Conservation (phyloP, 192 early-diverging fungal genomes). For the Linnemannia hyalina region DNA sequence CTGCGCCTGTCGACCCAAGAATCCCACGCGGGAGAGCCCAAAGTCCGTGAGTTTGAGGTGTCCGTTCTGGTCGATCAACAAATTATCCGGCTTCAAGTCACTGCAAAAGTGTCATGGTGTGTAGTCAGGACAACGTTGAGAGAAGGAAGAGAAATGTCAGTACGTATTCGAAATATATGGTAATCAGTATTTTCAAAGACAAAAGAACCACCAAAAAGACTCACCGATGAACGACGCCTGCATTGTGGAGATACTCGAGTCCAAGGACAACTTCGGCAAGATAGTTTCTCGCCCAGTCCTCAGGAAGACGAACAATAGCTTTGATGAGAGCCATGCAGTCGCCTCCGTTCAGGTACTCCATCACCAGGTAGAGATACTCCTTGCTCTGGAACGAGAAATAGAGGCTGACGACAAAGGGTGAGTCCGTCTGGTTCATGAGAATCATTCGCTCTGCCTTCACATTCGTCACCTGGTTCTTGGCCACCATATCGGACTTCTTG, state of each 20-base stretch:
- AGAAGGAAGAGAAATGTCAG: neutral
- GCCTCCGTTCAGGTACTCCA: conserved; percentile 92
- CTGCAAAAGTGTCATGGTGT: conserved; percentile 56
- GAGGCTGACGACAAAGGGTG: conserved; percentile 86
- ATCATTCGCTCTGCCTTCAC: conserved; percentile 93
- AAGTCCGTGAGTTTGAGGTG: conserved; percentile 93
- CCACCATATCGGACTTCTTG: conserved; percentile 89
- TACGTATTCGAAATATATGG: neutral
- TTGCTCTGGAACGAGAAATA: conserved; percentile 89
- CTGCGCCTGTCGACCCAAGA: conserved; percentile 80
- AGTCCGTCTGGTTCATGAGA: conserved; percentile 85
- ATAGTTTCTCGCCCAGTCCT: conserved; percentile 90
- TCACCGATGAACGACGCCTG: conserved; percentile 87
- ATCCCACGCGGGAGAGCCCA: conserved; percentile 86
- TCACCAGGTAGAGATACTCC: conserved; percentile 87
- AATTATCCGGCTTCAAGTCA: conserved; percentile 89
- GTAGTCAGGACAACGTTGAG: no score
- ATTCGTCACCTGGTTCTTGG: conserved; percentile 93
- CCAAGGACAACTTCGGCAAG: conserved; percentile 86
- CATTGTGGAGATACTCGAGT: conserved; percentile 82
- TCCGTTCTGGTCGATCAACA: conserved; percentile 87
- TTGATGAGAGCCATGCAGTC: conserved; percentile 91
- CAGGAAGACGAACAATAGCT: conserved; percentile 75
- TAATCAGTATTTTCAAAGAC: neutral
- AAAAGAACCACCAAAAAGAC: neutral